Evolutionary conservation across 805 yeast species (phyloP).

Genomic region (Starmerella stigmatis): DNA sequence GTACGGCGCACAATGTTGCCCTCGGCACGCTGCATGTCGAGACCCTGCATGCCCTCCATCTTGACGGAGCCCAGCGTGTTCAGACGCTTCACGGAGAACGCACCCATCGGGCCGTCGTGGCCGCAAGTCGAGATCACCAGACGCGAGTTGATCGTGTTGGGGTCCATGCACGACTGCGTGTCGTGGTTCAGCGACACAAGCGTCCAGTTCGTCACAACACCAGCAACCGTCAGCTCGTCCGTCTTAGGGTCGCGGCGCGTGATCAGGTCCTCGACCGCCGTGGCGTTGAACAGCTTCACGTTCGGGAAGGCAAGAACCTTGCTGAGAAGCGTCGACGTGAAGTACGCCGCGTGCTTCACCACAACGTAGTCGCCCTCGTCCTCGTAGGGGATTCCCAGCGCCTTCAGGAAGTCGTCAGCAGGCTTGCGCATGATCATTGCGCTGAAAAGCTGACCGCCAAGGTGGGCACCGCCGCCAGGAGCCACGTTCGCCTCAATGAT

Average conservation of each 20-base stretch:
- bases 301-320: conserved; percentile 62
- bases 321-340: conserved; percentile 60
- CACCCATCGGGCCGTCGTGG: conserved; percentile 78
- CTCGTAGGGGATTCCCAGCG: conserved; percentile 54
- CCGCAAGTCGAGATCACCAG: conserved; percentile 66
- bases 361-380: conserved; percentile 75
- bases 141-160: conserved; percentile 57
- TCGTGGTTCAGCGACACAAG: conserved; percentile 65
- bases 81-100: conserved; percentile 63
- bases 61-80: conserved; percentile 41
- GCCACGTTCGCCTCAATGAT: conserved; percentile 65
- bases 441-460: conserved; percentile 65
- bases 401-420: conserved; percentile 57
- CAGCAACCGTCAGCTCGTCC: conserved; percentile 57
- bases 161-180: conserved; percentile 73
- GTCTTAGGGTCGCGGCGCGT: conserved; percentile 50
- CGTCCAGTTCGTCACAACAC: conserved; percentile 79
- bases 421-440: conserved; percentile 77
- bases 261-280: conserved; percentile 70
- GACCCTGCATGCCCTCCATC: conserved; percentile 63
- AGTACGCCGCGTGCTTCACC: conserved; percentile 69
- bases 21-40: conserved; percentile 70
- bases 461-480: conserved; percentile 73
- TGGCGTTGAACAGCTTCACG: conserved; percentile 67
- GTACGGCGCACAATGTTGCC: conserved; percentile 63